Evolutionary conservation across 345 rosid genomes (phyloP).

Genomic region (Microthlaspi erraticum): DNA sequence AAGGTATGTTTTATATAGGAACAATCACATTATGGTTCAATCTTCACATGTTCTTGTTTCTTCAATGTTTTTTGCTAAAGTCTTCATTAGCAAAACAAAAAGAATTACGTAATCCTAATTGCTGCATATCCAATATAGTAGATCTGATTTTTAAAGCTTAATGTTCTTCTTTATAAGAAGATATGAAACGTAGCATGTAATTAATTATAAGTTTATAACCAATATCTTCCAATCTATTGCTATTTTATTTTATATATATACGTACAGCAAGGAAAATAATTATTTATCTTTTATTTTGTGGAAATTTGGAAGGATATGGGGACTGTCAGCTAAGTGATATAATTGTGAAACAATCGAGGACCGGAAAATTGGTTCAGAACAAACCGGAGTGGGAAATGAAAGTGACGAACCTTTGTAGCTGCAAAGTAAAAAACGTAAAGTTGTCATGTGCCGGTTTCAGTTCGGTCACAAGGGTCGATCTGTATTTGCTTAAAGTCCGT

Average conservation of each 20-base stretch:
- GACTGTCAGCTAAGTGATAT: not conserved
- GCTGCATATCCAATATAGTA: not conserved
- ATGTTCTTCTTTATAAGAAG: not conserved
- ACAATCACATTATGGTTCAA: not conserved
- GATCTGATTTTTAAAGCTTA: not conserved
- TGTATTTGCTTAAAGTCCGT: too few species aligned
- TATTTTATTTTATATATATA: too few species aligned
- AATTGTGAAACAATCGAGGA: conserved; percentile 17
- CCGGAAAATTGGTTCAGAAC: conserved; percentile 30
- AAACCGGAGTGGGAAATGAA: conserved; percentile 39
- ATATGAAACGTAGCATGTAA: not conserved
- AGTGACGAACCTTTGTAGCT: conserved; percentile 18
- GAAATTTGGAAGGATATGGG: too few species aligned
- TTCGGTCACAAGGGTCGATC: too few species aligned
- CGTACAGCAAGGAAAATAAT: not conserved
- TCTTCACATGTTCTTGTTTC: not conserved
- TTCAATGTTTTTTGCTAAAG: too few species aligned
- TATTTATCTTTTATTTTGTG: too few species aligned
- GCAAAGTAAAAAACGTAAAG: not conserved
- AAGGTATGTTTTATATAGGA: not conserved
- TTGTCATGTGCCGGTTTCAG: conserved; percentile 30
- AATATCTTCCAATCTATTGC: too few species aligned
- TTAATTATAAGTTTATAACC: too few species aligned
- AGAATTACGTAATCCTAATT: not conserved
- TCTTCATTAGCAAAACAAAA: not conserved